phyloP scores from a whole-genome alignment of 2,329 filamentous ascomycete species.

The Aspergillus fructus region DNA sequence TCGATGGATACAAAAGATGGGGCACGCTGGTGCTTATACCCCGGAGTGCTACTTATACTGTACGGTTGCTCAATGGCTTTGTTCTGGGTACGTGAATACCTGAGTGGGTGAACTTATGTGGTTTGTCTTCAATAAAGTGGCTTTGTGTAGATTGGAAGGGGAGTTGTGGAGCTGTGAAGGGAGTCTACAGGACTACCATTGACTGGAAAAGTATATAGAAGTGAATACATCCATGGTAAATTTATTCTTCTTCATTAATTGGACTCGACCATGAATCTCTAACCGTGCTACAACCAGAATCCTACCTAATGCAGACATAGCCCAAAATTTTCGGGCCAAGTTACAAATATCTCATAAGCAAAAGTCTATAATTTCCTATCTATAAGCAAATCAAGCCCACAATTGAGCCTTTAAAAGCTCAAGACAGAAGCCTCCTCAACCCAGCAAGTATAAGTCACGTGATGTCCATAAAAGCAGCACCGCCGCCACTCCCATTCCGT shows the following conservation, averaged over 20 bases:
- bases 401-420: too few relatives aligned
- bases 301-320: not conserved
- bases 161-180: not conserved
- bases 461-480: conserved; percentile 11
- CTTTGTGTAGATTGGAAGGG: not conserved
- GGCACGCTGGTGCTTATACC: not conserved
- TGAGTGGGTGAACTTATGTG: not conserved
- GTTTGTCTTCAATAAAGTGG: not conserved
- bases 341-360: too few relatives aligned
- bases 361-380: not conserved
- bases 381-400: not conserved
- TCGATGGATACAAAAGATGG: not conserved
- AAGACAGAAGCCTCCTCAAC: not conserved
- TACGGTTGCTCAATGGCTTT: not conserved
- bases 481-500: conserved; percentile 6
- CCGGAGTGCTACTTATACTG: not conserved
- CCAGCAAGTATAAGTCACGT: conserved; percentile 9
- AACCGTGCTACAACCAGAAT: not conserved
- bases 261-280: not conserved
- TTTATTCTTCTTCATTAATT: too few relatives aligned
- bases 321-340: not conserved
- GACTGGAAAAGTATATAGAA: not conserved
- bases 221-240: not conserved
- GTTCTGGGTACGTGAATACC: not conserved
- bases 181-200: not conserved